phyloP scores from a whole-genome alignment of 345 rosid genomes.

The Eucalyptus shirleyi region DNA sequence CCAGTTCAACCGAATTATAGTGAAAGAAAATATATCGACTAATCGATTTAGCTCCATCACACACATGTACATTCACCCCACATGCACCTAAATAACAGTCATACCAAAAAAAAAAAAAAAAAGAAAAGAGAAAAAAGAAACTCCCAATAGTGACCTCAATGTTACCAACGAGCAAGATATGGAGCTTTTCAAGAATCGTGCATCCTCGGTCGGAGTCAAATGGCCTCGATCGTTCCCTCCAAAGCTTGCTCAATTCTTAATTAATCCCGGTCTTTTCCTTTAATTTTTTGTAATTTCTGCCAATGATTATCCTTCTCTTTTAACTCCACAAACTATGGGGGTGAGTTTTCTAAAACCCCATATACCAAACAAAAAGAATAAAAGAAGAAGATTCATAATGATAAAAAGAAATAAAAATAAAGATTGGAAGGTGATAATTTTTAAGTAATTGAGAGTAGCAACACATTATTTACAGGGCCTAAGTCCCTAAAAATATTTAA shows the following conservation, averaged over 20 bases:
- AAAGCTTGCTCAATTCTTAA: neutral
- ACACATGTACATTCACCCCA: neutral
- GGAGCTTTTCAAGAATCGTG: neutral
- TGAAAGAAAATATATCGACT: neutral
- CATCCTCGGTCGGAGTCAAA: neutral
- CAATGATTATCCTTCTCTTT: neutral
- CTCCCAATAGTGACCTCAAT: neutral
- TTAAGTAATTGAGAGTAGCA: neutral
- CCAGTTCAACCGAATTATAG: neutral
- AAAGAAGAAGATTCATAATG: neutral
- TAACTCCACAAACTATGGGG: neutral
- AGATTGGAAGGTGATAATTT: neutral
- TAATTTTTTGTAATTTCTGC: neutral
- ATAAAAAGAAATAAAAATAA: too few species aligned
- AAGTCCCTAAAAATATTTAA: neutral
- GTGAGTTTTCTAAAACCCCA: neutral
- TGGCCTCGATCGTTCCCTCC: neutral
- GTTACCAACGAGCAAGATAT: neutral
- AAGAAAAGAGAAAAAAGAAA: neutral
- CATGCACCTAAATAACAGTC: neutral
- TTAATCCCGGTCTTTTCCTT: neutral
- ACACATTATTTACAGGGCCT: fast-evolving
- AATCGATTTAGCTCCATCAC: neutral
- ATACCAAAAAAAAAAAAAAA: too few species aligned
- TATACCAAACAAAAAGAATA: neutral